Conservation (phyloP, 2,329 filamentous ascomycete species). For the Stagonosporopsis cucurbitacearum region DNA sequence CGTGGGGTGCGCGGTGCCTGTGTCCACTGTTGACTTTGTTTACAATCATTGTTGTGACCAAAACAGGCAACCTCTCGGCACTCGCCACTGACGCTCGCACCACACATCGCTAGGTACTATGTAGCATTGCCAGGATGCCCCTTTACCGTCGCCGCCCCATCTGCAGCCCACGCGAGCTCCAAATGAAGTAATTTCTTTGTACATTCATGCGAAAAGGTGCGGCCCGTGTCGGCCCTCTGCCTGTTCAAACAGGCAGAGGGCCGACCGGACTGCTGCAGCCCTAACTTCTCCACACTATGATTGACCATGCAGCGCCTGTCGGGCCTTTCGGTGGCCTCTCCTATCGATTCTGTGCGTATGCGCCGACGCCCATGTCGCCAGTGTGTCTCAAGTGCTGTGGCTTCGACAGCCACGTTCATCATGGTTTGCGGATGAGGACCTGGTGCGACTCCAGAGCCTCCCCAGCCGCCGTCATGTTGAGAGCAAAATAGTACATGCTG, state of each 20-base stretch:
- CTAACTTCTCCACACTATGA: constrained; percentile 45
- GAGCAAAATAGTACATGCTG: constrained; percentile 8
- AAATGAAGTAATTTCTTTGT: constrained; percentile 20
- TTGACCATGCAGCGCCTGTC: constrained; percentile 28
- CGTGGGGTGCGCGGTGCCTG: neutral
- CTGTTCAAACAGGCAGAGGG: constrained; percentile 25
- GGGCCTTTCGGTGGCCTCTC: constrained; percentile 20
- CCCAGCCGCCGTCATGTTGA: constrained; percentile 16
- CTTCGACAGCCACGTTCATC: constrained; percentile 10
- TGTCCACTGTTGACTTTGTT: constrained; percentile 2
- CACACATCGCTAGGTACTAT: constrained; percentile 9
- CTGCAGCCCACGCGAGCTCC: constrained; percentile 12
- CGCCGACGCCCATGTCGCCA: neutral
- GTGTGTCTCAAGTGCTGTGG: constrained; percentile 1
- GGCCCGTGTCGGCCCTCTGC: constrained; percentile 24
- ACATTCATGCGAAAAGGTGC: constrained; percentile 33
- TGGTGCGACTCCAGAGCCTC: constrained; percentile 8
- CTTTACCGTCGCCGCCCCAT: constrained; percentile 11
- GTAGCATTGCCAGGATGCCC: constrained; percentile 9
- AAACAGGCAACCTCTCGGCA: constrained; percentile 3
- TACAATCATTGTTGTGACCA: neutral
- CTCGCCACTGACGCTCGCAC: constrained; percentile 8
- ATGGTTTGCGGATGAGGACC: neutral
- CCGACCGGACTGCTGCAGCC: constrained; percentile 22
- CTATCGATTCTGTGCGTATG: constrained; percentile 24